Base-by-base conservation (phyloP, 257 asterid species). In the Solanum infundibuliforme region DNA sequence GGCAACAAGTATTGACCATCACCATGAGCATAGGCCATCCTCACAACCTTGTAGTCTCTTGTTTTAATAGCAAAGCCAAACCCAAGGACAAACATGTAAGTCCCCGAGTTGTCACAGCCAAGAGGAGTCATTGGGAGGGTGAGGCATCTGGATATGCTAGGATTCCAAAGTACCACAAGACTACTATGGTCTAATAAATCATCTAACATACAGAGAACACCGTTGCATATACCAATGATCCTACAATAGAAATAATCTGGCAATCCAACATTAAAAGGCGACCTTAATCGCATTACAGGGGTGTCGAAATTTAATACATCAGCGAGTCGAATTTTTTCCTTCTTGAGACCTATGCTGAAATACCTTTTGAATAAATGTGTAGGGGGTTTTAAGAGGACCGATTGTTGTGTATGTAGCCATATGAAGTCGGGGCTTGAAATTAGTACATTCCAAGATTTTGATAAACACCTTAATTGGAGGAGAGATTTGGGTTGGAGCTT, bases 111-210 rank as follows among this genome's bases (percentile, higher is more conserved):
- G 35, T 88, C 55, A 4, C 32, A 18, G 38, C 41, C 6, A 4
- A 86, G 71, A 18, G 62, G 55, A 12, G 92, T 83, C 88, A n/a
- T 9, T 6, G 92, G 90, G 62, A 89, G 48, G 38, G 14, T 84
- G 7, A 92, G 14, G 43, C 83, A 87, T 27, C 89, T 89, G 62
- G 52, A 83, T 55, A 92, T 88, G 32, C 38, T 48, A 16, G 91
- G 94, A 83, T 91, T 92, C 94, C 92, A 92, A 1, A 92, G 88
- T 46, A 91, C 13, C 65, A 87, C 5, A 21, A 68, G 39, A 48
- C 71, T 65, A 7, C 89, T 12, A 20, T 36, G 62, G 11, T 88
- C 87, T 55, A 90, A 88, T 20, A 87, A 46, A 85, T 92, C 90
- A 81, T 90, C 90, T 8, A 84, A 72, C 31, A 90, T 87, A 86